Percentiles rank a stretch among this genome's conserved stretches.
Conservation (phyloP, 192 early-diverging fungal species). For the Piromyces finnis region DNA sequence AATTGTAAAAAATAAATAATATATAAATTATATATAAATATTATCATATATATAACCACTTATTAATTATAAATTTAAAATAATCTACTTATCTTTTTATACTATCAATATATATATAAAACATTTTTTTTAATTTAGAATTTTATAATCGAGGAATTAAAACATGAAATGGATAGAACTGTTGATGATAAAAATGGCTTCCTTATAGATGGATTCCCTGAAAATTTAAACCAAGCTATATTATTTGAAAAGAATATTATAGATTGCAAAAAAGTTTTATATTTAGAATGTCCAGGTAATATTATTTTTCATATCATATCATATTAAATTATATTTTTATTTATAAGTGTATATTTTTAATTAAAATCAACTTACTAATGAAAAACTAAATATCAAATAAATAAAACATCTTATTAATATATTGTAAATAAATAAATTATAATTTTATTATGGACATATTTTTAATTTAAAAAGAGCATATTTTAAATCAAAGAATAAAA, state of each 20-base stretch:
- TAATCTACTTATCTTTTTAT: too few relatives aligned
- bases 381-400: too few relatives aligned
- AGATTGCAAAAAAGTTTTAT: not conserved
- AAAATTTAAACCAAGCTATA: conserved; percentile 23
- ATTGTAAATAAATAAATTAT: too few relatives aligned
- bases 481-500: not conserved
- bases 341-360: not conserved
- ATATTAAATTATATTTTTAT: too few relatives aligned
- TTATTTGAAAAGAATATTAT: conserved; percentile 19
- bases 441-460: too few relatives aligned
- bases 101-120: too few relatives aligned
- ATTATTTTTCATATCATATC: too few relatives aligned
- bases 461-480: not conserved
- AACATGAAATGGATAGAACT: conserved; percentile 3
- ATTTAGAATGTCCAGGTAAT: not conserved
- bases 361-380: too few relatives aligned
- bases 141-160: conserved; percentile 10
- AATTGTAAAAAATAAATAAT: not conserved
- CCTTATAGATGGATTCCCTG: conserved; percentile 24
- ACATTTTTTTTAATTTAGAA: not conserved
- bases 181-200: not conserved
- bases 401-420: too few relatives aligned
- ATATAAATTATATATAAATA: not conserved
- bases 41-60: too few relatives aligned
- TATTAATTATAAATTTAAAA: too few relatives aligned